These are phyloP conservation scores for Fomitiporia mediterranea DNA, from an alignment of 1,284 basidiomycete species.

Conservation along the genomic window DNA sequence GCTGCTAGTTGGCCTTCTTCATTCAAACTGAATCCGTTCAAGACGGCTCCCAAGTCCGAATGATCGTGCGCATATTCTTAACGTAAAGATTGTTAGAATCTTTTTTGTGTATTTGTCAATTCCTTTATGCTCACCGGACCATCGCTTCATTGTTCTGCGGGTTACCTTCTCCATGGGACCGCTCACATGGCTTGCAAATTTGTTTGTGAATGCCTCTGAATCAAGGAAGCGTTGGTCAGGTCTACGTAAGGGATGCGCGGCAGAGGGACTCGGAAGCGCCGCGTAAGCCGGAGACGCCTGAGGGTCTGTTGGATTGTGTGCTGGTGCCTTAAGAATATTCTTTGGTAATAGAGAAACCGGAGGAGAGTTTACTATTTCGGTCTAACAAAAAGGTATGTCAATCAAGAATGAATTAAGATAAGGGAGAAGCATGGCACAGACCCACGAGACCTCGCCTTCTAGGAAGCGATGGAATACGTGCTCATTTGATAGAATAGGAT, in stretches of 20 bases:
- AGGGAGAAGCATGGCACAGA: conserved; percentile 33
- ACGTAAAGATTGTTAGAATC: conserved; percentile 6
- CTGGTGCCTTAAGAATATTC: conserved; percentile 93
- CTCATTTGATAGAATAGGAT: conserved; percentile 92
- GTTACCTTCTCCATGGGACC: conserved; percentile 97
- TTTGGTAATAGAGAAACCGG: conserved; percentile 89
- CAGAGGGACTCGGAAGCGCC: conserved; percentile 84
- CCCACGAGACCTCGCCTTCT: conserved; percentile 95
- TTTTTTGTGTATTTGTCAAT: not conserved
- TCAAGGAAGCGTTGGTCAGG: conserved; percentile 95
- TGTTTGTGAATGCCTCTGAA: conserved; percentile 94
- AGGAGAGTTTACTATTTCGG: conserved; percentile 87
- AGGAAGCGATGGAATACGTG: conserved; percentile 94
- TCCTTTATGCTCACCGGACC: conserved; percentile 63
- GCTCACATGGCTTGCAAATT: conserved; percentile 88
- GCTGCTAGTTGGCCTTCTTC: conserved; percentile 69
- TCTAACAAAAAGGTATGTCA: conserved; percentile 40
- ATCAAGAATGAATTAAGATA: conserved; percentile 5
- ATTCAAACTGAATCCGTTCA: conserved; percentile 95
- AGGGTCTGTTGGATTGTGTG: conserved; percentile 88
- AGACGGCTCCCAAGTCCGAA: conserved; percentile 89
- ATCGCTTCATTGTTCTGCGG: conserved; percentile 85
- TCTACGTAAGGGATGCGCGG: conserved; percentile 78
- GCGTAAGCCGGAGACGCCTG: conserved; percentile 72
- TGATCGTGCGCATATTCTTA: conserved; percentile 86